Conservation (phyloP, 352 stramenopile genomes). For the Pythium apleroticum region DNA sequence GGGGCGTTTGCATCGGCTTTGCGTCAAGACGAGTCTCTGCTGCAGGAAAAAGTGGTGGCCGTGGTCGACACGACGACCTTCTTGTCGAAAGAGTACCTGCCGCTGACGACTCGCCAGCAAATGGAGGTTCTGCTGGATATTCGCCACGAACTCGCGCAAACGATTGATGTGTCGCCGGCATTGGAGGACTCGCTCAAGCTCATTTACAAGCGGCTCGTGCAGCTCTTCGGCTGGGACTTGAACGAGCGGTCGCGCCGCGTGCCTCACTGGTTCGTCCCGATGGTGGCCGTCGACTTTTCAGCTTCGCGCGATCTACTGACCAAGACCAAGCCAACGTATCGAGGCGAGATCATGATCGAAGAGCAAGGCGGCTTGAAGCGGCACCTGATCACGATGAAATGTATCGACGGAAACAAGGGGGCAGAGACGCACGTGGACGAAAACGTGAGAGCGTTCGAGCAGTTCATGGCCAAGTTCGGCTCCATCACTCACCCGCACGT, state of each 20-base stretch:
- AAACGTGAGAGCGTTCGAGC: constrained; percentile 37
- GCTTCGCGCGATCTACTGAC: constrained; percentile 34
- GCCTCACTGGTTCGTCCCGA: constrained; percentile 58
- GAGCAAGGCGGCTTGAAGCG: constrained; percentile 31
- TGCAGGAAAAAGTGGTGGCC: constrained; percentile 56
- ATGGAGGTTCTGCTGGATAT: constrained; percentile 59
- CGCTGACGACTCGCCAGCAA: constrained; percentile 41
- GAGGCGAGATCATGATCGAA: constrained; percentile 41
- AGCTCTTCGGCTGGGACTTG: constrained; percentile 35
- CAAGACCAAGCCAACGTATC: constrained; percentile 44
- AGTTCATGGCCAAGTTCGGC: constrained; percentile 49
- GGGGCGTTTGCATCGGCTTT: constrained; percentile 15
- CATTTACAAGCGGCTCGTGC: constrained; percentile 51
- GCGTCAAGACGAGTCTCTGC: constrained; percentile 48
- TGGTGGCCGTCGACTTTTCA: constrained; percentile 51
- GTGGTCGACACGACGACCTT: constrained; percentile 56
- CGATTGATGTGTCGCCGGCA: constrained; percentile 38
- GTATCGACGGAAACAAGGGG: constrained; percentile 39
- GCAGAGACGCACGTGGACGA: constrained; percentile 49
- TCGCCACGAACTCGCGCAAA: constrained; percentile 38
- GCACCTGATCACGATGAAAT: constrained; percentile 55
- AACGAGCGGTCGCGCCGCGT: constrained; percentile 44
- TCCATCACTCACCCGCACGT: constrained; percentile 60
- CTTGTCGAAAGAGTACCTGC: constrained; percentile 50
- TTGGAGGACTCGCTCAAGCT: constrained; percentile 67